A percentile compares a stretch with the other conserved stretches of the same genome.
These are phyloP conservation scores for Ophidiomyces ophidiicola DNA, from an alignment of 2,329 filamentous ascomycete genomes.

Conservation along the genomic window DNA sequence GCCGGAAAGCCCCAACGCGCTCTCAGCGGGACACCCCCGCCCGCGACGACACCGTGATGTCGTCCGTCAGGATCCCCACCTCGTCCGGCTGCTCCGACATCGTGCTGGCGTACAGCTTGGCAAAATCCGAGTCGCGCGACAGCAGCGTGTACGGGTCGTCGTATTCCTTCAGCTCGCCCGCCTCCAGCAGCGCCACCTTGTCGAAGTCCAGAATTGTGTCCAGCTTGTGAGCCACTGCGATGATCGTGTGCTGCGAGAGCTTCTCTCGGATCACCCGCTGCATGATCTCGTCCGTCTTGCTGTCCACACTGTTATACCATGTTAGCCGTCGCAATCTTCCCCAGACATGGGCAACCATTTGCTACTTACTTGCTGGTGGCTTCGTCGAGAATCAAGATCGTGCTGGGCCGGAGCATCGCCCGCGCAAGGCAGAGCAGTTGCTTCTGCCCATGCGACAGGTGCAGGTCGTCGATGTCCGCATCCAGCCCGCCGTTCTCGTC, in stretches of 20 bases:
- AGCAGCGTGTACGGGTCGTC: slow-evolving; percentile 26
- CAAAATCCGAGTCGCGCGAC: slow-evolving; percentile 27
- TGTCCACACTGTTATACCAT: slow-evolving; percentile 38
- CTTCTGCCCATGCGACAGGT: slow-evolving; percentile 47
- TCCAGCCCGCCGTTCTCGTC: slow-evolving; percentile 31
- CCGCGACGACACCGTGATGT: slow-evolving; percentile 11
- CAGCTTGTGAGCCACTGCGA: slow-evolving; percentile 46
- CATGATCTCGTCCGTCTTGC: slow-evolving; percentile 45
- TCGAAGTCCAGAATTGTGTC: slow-evolving; percentile 35
- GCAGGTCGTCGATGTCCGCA: slow-evolving; percentile 37
- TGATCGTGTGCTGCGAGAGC: slow-evolving; percentile 47
- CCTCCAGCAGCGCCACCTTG: slow-evolving; percentile 28
- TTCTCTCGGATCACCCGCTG: slow-evolving; percentile 44
- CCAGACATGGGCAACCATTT: neutral
- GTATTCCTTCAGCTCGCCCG: slow-evolving; percentile 26
- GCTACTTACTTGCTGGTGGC: slow-evolving; percentile 30
- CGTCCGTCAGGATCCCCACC: slow-evolving; percentile 11
- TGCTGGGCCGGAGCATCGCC: slow-evolving; percentile 41
- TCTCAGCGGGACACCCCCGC: slow-evolving; percentile 4
- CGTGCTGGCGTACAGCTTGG: slow-evolving; percentile 23
- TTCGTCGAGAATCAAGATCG: slow-evolving; percentile 37
- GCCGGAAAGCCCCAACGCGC: too few species aligned
- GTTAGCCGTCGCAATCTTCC: neutral
- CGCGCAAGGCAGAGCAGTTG: slow-evolving; percentile 53
- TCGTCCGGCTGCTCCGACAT: slow-evolving; percentile 15